A percentile compares a stretch with the other conserved stretches of the same genome.
phyloP scores from a whole-genome alignment of 768 basidiomycete genomes.

The Thelephora aurantiotincta region DNA sequence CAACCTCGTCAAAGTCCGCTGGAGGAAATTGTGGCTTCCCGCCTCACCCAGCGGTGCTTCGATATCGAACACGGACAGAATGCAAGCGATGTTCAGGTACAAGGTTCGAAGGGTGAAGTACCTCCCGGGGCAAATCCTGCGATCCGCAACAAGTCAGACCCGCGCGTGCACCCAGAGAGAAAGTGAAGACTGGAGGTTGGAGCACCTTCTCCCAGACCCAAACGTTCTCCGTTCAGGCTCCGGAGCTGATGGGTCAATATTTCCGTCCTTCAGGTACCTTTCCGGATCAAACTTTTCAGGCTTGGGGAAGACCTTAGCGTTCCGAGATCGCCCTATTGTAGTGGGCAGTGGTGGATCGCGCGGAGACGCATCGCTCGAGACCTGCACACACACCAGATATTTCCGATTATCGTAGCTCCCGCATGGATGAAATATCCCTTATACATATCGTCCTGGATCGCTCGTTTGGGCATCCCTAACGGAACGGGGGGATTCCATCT shows the following conservation, averaged over 20 bases:
- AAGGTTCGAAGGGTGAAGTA: conserved; percentile 5
- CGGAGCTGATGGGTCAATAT: not conserved
- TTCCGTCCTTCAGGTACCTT: conserved; percentile 1
- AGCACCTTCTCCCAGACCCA: conserved; percentile 12
- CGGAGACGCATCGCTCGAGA: not conserved
- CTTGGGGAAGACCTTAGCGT: conserved; percentile 1
- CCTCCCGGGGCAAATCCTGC: conserved; percentile 5
- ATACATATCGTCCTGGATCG: conserved; percentile 7
- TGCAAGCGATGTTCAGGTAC: conserved; percentile 7
- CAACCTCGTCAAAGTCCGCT: not conserved
- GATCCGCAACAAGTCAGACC: not conserved
- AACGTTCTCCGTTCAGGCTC: conserved; percentile 10
- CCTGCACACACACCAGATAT: conserved; percentile 5
- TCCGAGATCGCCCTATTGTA: conserved; percentile 6
- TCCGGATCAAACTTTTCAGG: conserved; percentile 4
- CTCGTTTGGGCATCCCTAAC: conserved; percentile 4
- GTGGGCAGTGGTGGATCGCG: not conserved
- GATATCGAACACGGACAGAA: conserved; percentile 8
- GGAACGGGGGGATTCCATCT: conserved; percentile 9
- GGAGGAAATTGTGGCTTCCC: not conserved
- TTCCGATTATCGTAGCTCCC: conserved; percentile 5
- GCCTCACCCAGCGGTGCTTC: conserved; percentile 1
- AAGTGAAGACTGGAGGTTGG: too few relatives aligned
- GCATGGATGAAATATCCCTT: conserved; percentile 8
- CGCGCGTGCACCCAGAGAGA: not conserved